Evolutionary conservation across 2,329 filamentous ascomycete species (phyloP).

Genomic region (Aureobasidium zeae): DNA sequence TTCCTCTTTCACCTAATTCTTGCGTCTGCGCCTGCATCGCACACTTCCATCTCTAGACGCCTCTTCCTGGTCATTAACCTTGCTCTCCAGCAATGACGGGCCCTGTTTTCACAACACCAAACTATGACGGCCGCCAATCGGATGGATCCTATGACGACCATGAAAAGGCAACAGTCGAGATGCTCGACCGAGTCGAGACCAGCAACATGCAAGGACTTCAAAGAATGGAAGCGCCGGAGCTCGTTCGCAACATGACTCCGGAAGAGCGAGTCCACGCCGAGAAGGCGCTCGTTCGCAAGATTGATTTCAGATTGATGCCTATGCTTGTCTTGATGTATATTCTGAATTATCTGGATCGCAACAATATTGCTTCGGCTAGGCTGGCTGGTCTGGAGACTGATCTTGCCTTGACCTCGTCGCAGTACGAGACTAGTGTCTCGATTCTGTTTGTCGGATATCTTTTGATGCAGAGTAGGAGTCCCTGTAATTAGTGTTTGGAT

Average conservation of each 20-base stretch:
- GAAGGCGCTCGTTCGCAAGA: conserved; percentile 55
- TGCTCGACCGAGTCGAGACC: conserved; percentile 9
- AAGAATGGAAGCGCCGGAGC: conserved; percentile 7
- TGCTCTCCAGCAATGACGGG: not conserved
- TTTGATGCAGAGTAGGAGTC: conserved; percentile 23
- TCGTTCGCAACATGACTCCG: conserved; percentile 15
- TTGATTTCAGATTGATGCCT: conserved; percentile 58
- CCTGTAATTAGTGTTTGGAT: conserved; percentile 19
- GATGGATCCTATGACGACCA: not conserved
- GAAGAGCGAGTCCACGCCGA: conserved; percentile 31
- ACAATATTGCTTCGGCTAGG: conserved; percentile 54
- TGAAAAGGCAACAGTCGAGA: conserved; percentile 8
- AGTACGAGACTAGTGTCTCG: conserved; percentile 38
- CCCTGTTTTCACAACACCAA: not conserved
- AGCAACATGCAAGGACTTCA: not conserved
- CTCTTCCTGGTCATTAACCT: not conserved
- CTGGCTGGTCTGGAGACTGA: conserved; percentile 45
- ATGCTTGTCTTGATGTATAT: conserved; percentile 68
- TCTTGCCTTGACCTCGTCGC: conserved; percentile 34
- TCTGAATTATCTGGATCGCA: conserved; percentile 57
- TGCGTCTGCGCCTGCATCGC: not conserved
- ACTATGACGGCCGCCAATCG: not conserved
- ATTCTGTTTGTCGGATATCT: conserved; percentile 36
- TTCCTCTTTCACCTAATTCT: not conserved
- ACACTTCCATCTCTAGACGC: not conserved